Percentiles rank a stretch among this genome's conserved stretches.
These are phyloP conservation scores for Tetradesmus obliquus DNA, from an alignment of 139 green algal species.

Conservation along the genomic window DNA sequence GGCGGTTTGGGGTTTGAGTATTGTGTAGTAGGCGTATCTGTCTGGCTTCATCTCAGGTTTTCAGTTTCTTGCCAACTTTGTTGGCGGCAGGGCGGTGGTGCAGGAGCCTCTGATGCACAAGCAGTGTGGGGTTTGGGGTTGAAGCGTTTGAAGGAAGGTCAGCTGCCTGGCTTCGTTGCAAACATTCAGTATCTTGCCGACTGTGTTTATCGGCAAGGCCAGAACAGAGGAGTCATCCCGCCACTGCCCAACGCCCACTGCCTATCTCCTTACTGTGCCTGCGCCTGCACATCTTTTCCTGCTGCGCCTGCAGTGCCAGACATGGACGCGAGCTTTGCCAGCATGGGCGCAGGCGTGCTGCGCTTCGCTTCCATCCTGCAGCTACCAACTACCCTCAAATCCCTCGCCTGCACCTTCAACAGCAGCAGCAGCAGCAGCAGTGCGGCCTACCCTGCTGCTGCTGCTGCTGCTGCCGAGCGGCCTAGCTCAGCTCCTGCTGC, in stretches of 20 bases:
- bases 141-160: neutral
- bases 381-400: slow-evolving; percentile 14
- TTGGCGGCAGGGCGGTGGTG: slow-evolving; percentile 40
- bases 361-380: slow-evolving; percentile 6
- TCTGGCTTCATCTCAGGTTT: neutral
- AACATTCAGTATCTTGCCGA: neutral
- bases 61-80: neutral
- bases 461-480: neutral
- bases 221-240: too few species aligned
- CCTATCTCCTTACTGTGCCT: neutral
- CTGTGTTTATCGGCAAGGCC: neutral
- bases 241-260: too few species aligned
- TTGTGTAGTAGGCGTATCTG: neutral
- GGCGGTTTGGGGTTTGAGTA: neutral
- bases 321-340: slow-evolving; percentile 39
- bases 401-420: neutral
- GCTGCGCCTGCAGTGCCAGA: neutral
- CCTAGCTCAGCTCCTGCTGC: slow-evolving; percentile 3
- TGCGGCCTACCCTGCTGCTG: neutral
- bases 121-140: neutral
- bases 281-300: neutral
- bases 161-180: neutral
- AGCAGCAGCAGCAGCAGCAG: neutral
- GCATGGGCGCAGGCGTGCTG: slow-evolving; percentile 27
- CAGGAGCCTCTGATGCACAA: slow-evolving; percentile 25